Conservation (phyloP, 805 yeast species). For the Saccharomycopsis sp. region DNA sequence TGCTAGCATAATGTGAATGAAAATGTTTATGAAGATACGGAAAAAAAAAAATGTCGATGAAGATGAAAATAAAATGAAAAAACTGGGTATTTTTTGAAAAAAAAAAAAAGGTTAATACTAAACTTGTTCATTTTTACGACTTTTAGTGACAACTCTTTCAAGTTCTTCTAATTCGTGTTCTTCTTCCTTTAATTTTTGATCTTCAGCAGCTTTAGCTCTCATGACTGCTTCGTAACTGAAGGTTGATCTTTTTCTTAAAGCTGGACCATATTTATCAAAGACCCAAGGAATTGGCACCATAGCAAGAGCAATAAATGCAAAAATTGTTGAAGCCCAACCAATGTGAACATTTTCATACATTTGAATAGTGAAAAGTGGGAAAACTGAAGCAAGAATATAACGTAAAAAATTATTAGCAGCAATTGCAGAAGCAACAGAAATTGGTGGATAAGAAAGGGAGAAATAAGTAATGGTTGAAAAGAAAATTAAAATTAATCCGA, state of each 20-base stretch:
- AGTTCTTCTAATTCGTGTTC: constrained; percentile 2
- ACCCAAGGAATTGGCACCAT: constrained; percentile 70
- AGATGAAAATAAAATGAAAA: too few species aligned
- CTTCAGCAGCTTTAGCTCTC: constrained; percentile 5
- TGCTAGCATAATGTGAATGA: too few species aligned
- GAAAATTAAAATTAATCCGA: constrained; percentile 62
- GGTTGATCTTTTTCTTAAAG: constrained; percentile 43
- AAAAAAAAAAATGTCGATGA: too few species aligned
- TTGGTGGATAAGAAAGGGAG: constrained; percentile 62
- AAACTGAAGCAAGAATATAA: constrained; percentile 63
- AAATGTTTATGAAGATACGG: too few species aligned
- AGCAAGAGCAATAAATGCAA: constrained; percentile 54
- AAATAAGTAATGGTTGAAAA: constrained; percentile 62
- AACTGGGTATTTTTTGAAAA: too few species aligned
- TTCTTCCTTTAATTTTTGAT: constrained; percentile 3
- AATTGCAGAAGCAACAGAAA: constrained; percentile 72
- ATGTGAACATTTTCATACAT: constrained; percentile 64
- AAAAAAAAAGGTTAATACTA: too few species aligned
- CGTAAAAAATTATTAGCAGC: constrained; percentile 82
- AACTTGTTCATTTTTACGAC: too few species aligned
- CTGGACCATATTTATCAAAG: constrained; percentile 48
- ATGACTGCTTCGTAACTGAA: constrained; percentile 34
- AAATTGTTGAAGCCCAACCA: constrained; percentile 71
- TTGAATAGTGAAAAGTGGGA: constrained; percentile 80
- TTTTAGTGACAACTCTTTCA: neutral